phyloP scores from a whole-genome alignment of 2,329 filamentous ascomycete species.

The Xylaria sp. region DNA sequence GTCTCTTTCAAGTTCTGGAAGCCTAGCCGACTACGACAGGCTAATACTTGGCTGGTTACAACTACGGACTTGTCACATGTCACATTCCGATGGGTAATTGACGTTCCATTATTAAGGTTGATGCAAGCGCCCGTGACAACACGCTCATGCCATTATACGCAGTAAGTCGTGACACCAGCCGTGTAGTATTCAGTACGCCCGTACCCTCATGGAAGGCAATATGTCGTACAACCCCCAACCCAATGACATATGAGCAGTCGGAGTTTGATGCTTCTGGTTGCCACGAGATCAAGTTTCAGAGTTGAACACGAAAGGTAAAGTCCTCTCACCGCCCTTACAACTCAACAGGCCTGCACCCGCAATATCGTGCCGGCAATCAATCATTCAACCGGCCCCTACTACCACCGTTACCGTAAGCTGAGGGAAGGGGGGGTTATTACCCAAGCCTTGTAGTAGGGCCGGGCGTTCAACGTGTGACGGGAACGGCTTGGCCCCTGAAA shows the following conservation, averaged over 20 bases:
- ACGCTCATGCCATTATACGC: conserved; percentile 14
- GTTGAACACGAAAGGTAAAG: neutral
- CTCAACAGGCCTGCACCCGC: neutral
- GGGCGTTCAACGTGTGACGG: conserved; percentile 15
- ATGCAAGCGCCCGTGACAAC: conserved; percentile 33
- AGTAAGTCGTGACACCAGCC: conserved; percentile 13
- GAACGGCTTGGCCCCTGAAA: conserved; percentile 17
- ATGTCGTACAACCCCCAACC: conserved; percentile 14
- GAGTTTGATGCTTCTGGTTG: neutral
- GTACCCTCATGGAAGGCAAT: conserved; percentile 11
- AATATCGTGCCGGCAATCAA: conserved; percentile 4
- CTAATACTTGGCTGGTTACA: neutral
- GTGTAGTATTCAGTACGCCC: neutral
- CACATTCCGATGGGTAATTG: conserved; percentile 11
- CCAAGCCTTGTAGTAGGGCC: conserved; percentile 10
- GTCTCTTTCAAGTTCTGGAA: neutral
- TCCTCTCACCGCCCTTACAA: neutral
- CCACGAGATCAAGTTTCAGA: conserved; percentile 9
- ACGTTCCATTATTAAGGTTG: conserved; percentile 17
- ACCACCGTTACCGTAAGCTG: neutral
- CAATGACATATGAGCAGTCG: neutral
- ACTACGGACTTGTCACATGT: conserved; percentile 6
- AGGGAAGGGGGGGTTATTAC: neutral
- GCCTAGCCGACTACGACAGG: neutral
- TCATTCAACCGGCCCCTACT: conserved; percentile 8